Conservation (phyloP, 345 rosid species). For the Acer yangbiense region DNA sequence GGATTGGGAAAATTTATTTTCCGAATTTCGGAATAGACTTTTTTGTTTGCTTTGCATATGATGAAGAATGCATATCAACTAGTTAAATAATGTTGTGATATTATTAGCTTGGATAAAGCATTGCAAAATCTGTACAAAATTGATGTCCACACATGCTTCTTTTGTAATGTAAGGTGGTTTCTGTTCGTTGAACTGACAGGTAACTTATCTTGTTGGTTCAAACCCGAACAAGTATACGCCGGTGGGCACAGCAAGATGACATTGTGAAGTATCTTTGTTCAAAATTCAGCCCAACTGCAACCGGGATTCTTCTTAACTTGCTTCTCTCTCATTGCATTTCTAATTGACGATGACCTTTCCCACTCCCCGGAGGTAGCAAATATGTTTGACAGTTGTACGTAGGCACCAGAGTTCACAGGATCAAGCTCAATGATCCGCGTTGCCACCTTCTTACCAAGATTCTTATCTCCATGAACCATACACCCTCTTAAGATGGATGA, state of each 20-base stretch:
- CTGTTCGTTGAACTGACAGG: too few relatives aligned
- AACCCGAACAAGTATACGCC: too few relatives aligned
- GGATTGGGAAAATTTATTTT: background rate
- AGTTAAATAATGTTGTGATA: too few relatives aligned
- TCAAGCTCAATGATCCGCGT: slow-evolving; percentile 68
- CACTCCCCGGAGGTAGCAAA: slow-evolving; percentile 78
- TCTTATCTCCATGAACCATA: slow-evolving; percentile 62
- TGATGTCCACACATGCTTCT: too few relatives aligned
- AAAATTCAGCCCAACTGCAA: slow-evolving; percentile 52
- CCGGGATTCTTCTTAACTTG: slow-evolving; percentile 57
- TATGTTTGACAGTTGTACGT: slow-evolving; percentile 65
- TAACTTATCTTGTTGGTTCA: too few relatives aligned
- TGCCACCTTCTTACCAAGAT: slow-evolving; percentile 71
- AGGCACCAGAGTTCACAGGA: slow-evolving; percentile 77
- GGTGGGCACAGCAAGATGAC: too few relatives aligned
- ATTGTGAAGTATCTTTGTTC: background rate
- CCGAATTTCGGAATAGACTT: background rate
- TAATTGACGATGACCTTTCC: slow-evolving; percentile 67
- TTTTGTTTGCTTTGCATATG: too few relatives aligned
- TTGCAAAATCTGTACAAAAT: too few relatives aligned
- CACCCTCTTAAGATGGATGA: slow-evolving; percentile 77
- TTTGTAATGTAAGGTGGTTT: too few relatives aligned
- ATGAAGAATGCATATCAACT: too few relatives aligned
- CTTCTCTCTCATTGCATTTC: slow-evolving; percentile 49
- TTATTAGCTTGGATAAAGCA: too few relatives aligned